Evolutionary conservation across 140 eudicot species (phyloP).

Genomic region (Cichorium intybus): DNA sequence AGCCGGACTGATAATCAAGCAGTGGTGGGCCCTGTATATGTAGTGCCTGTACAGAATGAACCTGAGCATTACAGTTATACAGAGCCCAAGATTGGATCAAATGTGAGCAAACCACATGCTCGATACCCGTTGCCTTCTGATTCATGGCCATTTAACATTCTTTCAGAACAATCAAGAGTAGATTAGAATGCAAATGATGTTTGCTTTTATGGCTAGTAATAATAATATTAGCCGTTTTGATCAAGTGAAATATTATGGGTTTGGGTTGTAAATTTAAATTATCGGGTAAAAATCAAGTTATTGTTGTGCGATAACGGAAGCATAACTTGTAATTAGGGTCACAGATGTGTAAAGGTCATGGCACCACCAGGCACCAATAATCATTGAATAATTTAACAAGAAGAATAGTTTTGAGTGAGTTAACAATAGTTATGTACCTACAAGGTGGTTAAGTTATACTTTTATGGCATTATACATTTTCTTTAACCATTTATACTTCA

Average conservation of each 20-base stretch:
- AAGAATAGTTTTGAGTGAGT: too few relatives aligned
- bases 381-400: too few relatives aligned
- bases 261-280: slow-evolving; percentile 3
- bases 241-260: slow-evolving; percentile 1
- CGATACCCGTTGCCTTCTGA: slow-evolving; percentile 67
- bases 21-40: slow-evolving; percentile 32
- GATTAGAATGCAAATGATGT: slow-evolving; percentile 9
- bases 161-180: slow-evolving; percentile 33
- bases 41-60: slow-evolving; percentile 50
- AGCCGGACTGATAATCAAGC: slow-evolving; percentile 36
- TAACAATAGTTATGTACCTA: too few relatives aligned
- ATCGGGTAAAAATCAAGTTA: neutral
- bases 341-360: too few relatives aligned
- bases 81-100: slow-evolving; percentile 30
- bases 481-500: too few relatives aligned
- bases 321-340: too few relatives aligned
- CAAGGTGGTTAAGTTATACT: too few relatives aligned
- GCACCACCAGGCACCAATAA: too few relatives aligned
- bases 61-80: slow-evolving; percentile 27
- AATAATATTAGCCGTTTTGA: neutral
- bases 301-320: too few relatives aligned
- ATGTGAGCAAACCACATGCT: slow-evolving; percentile 63
- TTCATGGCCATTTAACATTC: slow-evolving; percentile 68
- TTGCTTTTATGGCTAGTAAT: neutral
- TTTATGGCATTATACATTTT: too few relatives aligned